A percentile compares a stretch with the other conserved stretches of the same genome.
Conservation (phyloP, 2,329 filamentous ascomycete species). For the Arthrobotrys iridis region DNA sequence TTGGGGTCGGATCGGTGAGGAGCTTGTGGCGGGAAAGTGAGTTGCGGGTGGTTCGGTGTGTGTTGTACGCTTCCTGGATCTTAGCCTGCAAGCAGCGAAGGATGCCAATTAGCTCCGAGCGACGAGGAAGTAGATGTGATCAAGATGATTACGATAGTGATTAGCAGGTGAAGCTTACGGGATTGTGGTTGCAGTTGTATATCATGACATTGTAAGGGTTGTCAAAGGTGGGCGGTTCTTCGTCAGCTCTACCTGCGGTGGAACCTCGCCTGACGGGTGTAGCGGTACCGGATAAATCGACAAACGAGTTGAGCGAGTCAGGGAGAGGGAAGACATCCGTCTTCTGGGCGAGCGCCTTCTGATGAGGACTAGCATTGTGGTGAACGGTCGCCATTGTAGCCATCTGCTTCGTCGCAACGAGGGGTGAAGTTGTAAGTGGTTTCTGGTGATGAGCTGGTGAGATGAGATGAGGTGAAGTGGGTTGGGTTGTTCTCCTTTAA, state of each 20-base stretch:
- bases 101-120: slow-evolving; percentile 23
- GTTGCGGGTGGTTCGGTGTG: slow-evolving; percentile 79
- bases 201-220: slow-evolving; percentile 84
- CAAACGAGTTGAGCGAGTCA: slow-evolving; percentile 54
- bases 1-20: slow-evolving; percentile 78
- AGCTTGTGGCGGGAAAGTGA: slow-evolving; percentile 78
- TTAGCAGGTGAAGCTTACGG: slow-evolving; percentile 66
- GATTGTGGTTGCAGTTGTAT: slow-evolving; percentile 71
- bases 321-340: slow-evolving; percentile 51
- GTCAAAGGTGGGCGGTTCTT: slow-evolving; percentile 60
- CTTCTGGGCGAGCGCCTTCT: slow-evolving; percentile 36
- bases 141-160: not conserved
- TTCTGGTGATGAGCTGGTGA: not conserved
- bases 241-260: slow-evolving; percentile 26
- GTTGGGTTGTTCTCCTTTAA: slow-evolving; percentile 20
- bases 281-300: slow-evolving; percentile 53
- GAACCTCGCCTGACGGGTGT: slow-evolving; percentile 52
- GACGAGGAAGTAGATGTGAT: not conserved
- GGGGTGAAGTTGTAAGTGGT: not conserved
- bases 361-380: not conserved
- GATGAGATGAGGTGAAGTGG: slow-evolving; percentile 6
- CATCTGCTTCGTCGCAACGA: slow-evolving; percentile 2
- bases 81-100: slow-evolving; percentile 64
- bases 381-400: slow-evolving; percentile 33
- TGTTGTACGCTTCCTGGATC: slow-evolving; percentile 77